Evolutionary conservation across 176 grass and related monocot genomes (phyloP).

Genomic region (Musa troglodytarum): DNA sequence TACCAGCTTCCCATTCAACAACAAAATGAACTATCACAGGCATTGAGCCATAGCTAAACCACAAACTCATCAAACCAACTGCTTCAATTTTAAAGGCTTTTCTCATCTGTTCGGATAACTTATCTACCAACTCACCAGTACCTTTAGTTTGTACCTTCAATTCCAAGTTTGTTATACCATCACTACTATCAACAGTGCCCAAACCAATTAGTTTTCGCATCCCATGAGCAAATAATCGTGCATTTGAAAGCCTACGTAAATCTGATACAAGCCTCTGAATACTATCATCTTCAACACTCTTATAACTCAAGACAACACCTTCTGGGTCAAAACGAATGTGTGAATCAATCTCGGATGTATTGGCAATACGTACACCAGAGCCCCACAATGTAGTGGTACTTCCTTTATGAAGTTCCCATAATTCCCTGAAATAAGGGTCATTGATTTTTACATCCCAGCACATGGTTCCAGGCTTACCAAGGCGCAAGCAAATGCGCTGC

Average conservation of each 20-base stretch:
- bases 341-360: slow-evolving; percentile 92
- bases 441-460: slow-evolving; percentile 98
- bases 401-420: slow-evolving; percentile 81
- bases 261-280: slow-evolving; percentile 75
- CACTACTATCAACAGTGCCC: slow-evolving; percentile 54
- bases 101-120: slow-evolving; percentile 78
- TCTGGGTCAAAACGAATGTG: slow-evolving; percentile 82
- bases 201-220: slow-evolving; percentile 83
- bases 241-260: slow-evolving; percentile 66
- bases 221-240: slow-evolving; percentile 66
- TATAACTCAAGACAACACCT: slow-evolving; percentile 76
- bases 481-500: slow-evolving; percentile 86
- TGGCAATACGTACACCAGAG: slow-evolving; percentile 67
- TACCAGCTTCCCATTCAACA: slow-evolving; percentile 91
- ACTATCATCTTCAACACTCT: slow-evolving; percentile 73
- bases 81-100: slow-evolving; percentile 96
- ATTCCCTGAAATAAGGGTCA: slow-evolving; percentile 77
- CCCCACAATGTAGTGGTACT: slow-evolving; percentile 64
- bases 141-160: slow-evolving; percentile 40
- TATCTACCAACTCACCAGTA: slow-evolving; percentile 48
- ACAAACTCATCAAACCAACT: slow-evolving; percentile 91
- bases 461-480: slow-evolving; percentile 96
- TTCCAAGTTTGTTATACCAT: slow-evolving; percentile 31
- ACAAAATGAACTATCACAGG: slow-evolving; percentile 91
- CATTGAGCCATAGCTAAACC: slow-evolving; percentile 91